phyloP scores from a whole-genome alignment of 805 yeast genomes.

The Metschnikowia lunata region DNA sequence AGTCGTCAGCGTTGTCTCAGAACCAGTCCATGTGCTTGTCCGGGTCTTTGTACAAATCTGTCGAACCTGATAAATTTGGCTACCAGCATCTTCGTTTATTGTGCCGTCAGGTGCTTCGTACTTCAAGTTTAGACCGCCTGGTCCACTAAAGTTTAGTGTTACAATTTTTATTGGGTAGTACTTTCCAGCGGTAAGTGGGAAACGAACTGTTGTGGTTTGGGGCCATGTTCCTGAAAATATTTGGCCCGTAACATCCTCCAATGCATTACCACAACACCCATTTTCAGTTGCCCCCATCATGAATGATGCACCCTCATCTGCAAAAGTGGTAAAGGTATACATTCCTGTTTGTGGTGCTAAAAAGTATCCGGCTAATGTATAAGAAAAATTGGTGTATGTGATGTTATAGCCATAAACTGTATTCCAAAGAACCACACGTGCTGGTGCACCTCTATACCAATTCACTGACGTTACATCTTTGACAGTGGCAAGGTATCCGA shows the following conservation, averaged over 20 bases:
- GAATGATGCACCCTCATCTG: slow-evolving; percentile 4
- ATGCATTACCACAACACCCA: slow-evolving; percentile 1
- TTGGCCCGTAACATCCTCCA: not conserved
- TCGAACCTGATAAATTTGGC: slow-evolving; percentile 1
- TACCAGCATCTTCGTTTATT: slow-evolving; percentile 1
- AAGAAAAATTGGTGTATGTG: slow-evolving; percentile 2
- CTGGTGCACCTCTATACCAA: not conserved
- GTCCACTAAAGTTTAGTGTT: slow-evolving; percentile 1
- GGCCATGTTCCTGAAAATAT: slow-evolving; percentile 2
- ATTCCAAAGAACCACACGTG: not conserved
- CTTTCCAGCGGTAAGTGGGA: not conserved
- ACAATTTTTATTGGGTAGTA: slow-evolving; percentile 1
- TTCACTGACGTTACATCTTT: slow-evolving; percentile 1
- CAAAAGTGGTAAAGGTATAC: not conserved
- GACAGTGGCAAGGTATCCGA: not conserved
- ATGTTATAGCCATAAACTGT: not conserved
- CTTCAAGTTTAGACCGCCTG: slow-evolving; percentile 1
- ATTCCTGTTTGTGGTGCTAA: slow-evolving; percentile 1
- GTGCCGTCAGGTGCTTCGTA: slow-evolving; percentile 7
- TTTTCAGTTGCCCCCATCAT: not conserved
- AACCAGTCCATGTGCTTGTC: slow-evolving; percentile 2
- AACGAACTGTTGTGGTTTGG: not conserved
- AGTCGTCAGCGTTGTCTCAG: slow-evolving; percentile 1
- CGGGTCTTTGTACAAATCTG: not conserved
- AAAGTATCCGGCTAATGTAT: slow-evolving; percentile 3